phyloP scores from a whole-genome alignment of 306 rosid genomes.

The Rosa lucieae region DNA sequence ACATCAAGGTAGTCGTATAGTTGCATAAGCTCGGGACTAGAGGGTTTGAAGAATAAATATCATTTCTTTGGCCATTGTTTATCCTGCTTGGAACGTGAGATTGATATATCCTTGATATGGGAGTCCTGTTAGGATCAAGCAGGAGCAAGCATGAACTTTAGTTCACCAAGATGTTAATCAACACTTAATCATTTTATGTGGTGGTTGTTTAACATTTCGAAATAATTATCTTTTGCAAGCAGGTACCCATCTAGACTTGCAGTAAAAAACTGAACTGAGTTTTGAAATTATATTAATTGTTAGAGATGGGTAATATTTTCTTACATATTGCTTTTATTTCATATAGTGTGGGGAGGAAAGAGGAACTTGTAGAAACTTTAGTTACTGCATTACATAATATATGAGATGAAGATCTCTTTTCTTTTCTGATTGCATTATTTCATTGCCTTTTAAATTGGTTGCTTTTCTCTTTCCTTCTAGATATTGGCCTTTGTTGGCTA shows the following conservation, averaged over 20 bases:
- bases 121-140: background rate
- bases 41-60: background rate
- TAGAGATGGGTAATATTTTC: background rate
- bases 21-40: background rate
- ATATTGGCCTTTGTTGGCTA: slow-evolving; percentile 33
- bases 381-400: background rate
- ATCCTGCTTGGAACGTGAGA: background rate
- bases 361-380: background rate
- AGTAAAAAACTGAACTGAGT: background rate
- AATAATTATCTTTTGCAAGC: background rate
- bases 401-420: background rate
- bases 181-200: background rate
- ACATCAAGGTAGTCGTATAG: background rate
- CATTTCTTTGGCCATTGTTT: slow-evolving; percentile 1
- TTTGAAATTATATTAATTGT: background rate
- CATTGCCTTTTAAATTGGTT: background rate
- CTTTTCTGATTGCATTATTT: background rate
- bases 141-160: background rate
- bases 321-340: background rate
- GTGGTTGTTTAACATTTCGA: too few relatives aligned
- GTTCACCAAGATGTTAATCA: background rate
- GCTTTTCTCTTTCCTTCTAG: slow-evolving; percentile 4
- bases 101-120: background rate
- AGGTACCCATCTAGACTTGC: background rate
- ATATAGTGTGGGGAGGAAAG: background rate